Percentiles rank a stretch among this genome's conserved stretches.
phyloP scores from a whole-genome alignment of 2,329 filamentous ascomycete species.

The Pseudomassariella vexata region DNA sequence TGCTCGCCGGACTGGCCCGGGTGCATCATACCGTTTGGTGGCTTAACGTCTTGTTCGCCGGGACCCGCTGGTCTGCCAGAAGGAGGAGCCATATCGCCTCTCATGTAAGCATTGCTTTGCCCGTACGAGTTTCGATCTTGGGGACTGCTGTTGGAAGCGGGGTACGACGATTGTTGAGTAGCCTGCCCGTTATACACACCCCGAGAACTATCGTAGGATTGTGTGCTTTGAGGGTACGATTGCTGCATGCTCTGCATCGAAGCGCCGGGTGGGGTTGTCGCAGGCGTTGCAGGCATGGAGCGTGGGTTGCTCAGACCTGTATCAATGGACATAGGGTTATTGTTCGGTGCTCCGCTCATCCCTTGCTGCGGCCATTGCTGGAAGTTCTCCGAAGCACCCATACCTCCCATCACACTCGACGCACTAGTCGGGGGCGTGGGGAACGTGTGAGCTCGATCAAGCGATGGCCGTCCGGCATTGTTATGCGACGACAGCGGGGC shows the following conservation, averaged over 20 bases:
- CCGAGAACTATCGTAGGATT: conserved; percentile 70
- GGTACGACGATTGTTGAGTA: conserved; percentile 66
- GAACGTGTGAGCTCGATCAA: conserved; percentile 87
- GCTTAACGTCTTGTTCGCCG: conserved; percentile 60
- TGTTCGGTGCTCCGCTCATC: conserved; percentile 56
- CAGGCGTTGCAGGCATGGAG: conserved; percentile 86
- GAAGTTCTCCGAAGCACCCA: conserved; percentile 72
- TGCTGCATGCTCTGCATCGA: conserved; percentile 72
- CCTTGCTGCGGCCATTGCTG: conserved; percentile 67
- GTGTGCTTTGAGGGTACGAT: conserved; percentile 64
- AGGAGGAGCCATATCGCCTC: conserved; percentile 85
- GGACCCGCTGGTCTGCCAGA: conserved; percentile 54
- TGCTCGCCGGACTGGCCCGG: conserved; percentile 49
- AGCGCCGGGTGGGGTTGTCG: conserved; percentile 79
- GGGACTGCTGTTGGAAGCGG: conserved; percentile 52
- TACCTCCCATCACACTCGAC: conserved; percentile 72
- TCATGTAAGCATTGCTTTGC: conserved; percentile 65
- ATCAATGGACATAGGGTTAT: conserved; percentile 75
- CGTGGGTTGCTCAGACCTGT: conserved; percentile 71
- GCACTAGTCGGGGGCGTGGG: conserved; percentile 90
- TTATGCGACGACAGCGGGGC: conserved; percentile 59
- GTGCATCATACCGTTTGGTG: conserved; percentile 62
- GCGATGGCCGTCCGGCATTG: conserved; percentile 64
- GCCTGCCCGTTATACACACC: conserved; percentile 72
- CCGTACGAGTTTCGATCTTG: conserved; percentile 60